Base-by-base conservation (phyloP, 257 asterid genomes). In the Perilla frutescens region DNA sequence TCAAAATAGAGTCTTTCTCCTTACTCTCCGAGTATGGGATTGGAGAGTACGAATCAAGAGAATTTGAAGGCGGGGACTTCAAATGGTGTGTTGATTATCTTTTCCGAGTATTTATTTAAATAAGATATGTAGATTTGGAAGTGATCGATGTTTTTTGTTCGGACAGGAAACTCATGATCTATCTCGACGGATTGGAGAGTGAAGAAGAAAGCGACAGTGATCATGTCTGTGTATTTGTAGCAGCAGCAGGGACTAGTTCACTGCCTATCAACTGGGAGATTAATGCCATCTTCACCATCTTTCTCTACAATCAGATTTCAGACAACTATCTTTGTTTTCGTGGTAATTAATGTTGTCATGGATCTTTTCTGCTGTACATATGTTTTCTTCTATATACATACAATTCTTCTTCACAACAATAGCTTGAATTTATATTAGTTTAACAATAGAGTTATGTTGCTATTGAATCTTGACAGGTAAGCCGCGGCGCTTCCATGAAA, bases 1-100 rank as follows among this genome's bases (percentile, higher is more conserved):
- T 77, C 43, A 72, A 62, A 12, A 71, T 78, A 7, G 71, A 78
- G 15, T 49, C 75, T 0, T 78, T 72, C 56, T 72, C 82, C n/a
- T 60, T 66, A 37, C 49, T 57, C 0, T 43, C 57, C 8, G 40
- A 15, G 57, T 13, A 36, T n/a, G 74, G 36, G n/a, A n/a, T 60
- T 60, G 6, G 37, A 3, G 48, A 65, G n/a, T 72, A 49, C 34
- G 71, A 76, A 10, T 32, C 64, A 0, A n/a, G 47, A 39, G 50
- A 51, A 40, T 76, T 68, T 29, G 31, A 4, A 2, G 36, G 59
- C 0, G 71, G 75, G 57, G 49, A 14, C n/a, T 13, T n/a, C 48
- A 76, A 60, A 26, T 75, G 79, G 74, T 75, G 54, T 48, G 54
- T 39, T 3, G 2, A 2, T 39, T 1, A n/a, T 39, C 2, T 39